Evolutionary conservation across 495 filamentous ascomycete genomes (phyloP).

Genomic region (Pseudotulostoma volvatum): DNA sequence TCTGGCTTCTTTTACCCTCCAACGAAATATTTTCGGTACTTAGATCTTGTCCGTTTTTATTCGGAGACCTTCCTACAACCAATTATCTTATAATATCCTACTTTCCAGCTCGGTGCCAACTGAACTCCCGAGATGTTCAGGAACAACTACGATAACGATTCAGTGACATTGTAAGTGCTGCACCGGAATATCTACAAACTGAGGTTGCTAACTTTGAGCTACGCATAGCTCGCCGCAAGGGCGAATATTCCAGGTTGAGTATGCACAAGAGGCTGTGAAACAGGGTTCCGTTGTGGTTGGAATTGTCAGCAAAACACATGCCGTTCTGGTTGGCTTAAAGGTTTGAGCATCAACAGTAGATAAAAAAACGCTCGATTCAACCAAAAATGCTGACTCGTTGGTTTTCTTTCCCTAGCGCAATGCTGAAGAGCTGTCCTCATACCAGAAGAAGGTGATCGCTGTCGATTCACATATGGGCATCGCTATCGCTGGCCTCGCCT

Average conservation of each 20-base stretch:
- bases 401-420: constrained; percentile 48
- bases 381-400: constrained; percentile 4
- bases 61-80: no score
- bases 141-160: constrained; percentile 99
- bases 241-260: constrained; percentile 98
- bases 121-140: constrained; percentile 89
- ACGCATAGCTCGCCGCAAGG: constrained; percentile 84
- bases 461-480: constrained; percentile 93
- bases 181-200: constrained; percentile 8
- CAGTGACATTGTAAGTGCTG: constrained; percentile 81
- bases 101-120: no score
- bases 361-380: background rate
- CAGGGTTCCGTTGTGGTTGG: constrained; percentile 97
- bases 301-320: constrained; percentile 92
- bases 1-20: no score
- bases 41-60: no score
- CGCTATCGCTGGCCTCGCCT: constrained; percentile 91
- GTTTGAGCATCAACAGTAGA: constrained; percentile 34
- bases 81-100: no score
- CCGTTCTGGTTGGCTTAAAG: constrained; percentile 91
- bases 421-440: constrained; percentile 97
- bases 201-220: constrained; percentile 5
- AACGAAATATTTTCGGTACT: no score
- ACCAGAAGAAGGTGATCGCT: constrained; percentile 97
- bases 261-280: constrained; percentile 96